These are phyloP conservation scores for Gracilaria domingensis DNA, from an alignment of 23 red algal genomes.

Conservation along the genomic window DNA sequence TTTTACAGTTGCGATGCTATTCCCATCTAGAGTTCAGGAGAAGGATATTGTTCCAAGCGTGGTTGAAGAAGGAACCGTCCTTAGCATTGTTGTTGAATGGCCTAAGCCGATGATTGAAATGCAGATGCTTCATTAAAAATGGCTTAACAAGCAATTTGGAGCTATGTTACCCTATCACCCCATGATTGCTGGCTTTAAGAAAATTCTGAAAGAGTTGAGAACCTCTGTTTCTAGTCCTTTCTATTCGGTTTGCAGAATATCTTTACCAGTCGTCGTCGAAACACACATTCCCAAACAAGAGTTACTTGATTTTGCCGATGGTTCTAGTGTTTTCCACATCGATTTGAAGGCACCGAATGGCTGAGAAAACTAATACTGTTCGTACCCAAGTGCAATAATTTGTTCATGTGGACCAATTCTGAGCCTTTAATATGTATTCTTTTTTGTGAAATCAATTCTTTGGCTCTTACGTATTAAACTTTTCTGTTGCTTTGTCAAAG, in stretches of 20 bases:
- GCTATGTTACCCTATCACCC: not conserved
- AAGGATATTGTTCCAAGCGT: not conserved
- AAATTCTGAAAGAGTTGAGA: not conserved
- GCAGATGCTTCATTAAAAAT: not conserved
- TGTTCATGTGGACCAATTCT: too few species aligned
- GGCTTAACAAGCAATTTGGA: not conserved
- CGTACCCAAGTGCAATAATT: too few species aligned
- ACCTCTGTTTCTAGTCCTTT: not conserved
- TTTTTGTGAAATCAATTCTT: too few species aligned
- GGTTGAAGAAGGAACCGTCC: not conserved
- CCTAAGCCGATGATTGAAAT: not conserved
- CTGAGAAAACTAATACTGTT: too few species aligned
- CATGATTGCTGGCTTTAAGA: not conserved
- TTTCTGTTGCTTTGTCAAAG: too few species aligned
- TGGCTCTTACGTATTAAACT: too few species aligned
- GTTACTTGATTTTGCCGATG: not conserved
- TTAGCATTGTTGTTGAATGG: not conserved
- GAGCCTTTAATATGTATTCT: too few species aligned
- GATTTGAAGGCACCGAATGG: slow-evolving; percentile 3
- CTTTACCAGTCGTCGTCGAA: not conserved
- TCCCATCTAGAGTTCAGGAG: not conserved
- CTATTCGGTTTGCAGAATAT: not conserved
- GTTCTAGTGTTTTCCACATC: not conserved
- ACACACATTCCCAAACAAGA: not conserved
- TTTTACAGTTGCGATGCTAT: not conserved